Percentiles rank a stretch among this genome's conserved stretches.
Conservation (phyloP, 116 monocot genomes). For the Papilionanthe hybrid region DNA sequence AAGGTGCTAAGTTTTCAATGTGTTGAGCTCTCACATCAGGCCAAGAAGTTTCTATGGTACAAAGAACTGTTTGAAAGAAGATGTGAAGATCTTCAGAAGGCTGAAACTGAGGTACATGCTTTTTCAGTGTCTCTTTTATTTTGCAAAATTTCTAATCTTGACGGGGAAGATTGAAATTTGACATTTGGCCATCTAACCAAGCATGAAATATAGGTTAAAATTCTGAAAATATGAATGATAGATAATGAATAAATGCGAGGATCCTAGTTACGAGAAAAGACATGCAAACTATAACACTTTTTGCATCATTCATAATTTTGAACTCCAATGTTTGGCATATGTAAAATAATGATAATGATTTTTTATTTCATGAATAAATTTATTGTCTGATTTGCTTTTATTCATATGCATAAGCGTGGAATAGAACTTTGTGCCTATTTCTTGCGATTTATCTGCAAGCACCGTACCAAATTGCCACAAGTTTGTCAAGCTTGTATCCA, state of each 20-base stretch:
- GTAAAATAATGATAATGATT: no score
- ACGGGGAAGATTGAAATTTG: background rate
- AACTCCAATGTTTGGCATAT: no score
- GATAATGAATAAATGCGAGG: background rate
- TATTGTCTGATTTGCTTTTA: no score
- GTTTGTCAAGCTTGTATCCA: no score
- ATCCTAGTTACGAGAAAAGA: background rate
- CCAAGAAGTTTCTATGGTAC: constrained; percentile 25
- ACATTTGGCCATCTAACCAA: background rate
- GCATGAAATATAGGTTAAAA: background rate
- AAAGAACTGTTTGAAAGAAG: constrained; percentile 32
- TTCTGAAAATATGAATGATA: background rate
- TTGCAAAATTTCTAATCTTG: background rate
- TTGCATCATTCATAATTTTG: background rate
- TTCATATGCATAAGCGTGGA: no score
- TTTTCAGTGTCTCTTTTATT: background rate
- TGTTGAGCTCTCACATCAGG: constrained; percentile 18
- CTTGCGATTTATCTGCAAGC: no score
- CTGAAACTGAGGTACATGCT: constrained; percentile 46
- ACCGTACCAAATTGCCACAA: no score
- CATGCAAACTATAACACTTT: background rate
- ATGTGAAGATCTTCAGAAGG: constrained; percentile 43
- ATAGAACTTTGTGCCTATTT: no score
- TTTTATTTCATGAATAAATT: no score
- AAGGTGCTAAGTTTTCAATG: constrained; percentile 18